phyloP scores from a whole-genome alignment of 352 stramenopile genomes.

The Phytophthora sojae region DNA sequence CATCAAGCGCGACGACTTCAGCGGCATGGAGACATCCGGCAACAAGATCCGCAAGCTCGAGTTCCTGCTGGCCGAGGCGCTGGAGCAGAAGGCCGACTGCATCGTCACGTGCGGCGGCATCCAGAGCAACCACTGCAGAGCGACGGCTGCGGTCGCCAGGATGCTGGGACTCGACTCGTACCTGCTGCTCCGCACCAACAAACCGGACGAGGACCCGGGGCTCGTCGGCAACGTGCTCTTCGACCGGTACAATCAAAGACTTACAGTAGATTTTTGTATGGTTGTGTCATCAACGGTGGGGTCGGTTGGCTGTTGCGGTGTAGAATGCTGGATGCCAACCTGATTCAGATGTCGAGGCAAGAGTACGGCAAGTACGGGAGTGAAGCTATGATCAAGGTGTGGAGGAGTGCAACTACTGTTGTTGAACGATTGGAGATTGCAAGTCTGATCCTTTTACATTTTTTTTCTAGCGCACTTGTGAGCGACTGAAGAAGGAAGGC shows the following conservation, averaged over 20 bases:
- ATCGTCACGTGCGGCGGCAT: conserved; percentile 94
- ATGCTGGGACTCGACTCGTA: conserved; percentile 94
- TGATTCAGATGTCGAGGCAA: conserved; percentile 84
- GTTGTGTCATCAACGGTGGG: neutral
- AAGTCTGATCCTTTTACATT: neutral
- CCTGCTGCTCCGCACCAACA: conserved; percentile 89
- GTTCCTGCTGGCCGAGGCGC: conserved; percentile 92
- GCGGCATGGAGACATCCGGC: conserved; percentile 91
- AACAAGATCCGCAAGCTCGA: conserved; percentile 97
- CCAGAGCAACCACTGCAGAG: conserved; percentile 95
- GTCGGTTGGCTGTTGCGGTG: neutral
- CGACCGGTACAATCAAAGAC: conserved; percentile 48
- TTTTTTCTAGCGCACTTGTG: conserved; percentile 57
- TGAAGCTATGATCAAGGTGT: conserved; percentile 84
- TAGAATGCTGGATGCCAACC: conserved; percentile 75
- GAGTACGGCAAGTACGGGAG: conserved; percentile 85
- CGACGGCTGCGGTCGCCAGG: conserved; percentile 80
- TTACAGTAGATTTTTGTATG: neutral
- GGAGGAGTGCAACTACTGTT: neutral
- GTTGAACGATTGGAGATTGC: neutral
- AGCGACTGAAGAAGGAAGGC: conserved; percentile 60
- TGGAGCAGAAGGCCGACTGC: conserved; percentile 86
- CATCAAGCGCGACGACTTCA: conserved; percentile 91
- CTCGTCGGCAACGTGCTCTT: conserved; percentile 84
- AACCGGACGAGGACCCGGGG: conserved; percentile 72